Base-by-base conservation (phyloP, 2,329 filamentous ascomycete genomes). In the Cytospora piceicola region DNA sequence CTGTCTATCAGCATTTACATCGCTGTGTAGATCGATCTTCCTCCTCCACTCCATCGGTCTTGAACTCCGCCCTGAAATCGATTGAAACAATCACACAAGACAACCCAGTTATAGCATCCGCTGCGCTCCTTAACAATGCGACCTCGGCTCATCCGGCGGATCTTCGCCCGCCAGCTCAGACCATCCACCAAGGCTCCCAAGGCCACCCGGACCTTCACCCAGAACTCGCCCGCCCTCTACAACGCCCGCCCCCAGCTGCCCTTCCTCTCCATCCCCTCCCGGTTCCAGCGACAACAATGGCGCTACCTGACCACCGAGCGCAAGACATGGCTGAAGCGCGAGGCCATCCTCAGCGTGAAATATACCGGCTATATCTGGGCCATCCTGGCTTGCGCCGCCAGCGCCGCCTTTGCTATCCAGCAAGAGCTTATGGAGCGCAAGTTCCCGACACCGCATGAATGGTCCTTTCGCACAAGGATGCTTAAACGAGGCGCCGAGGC, bases 361-460 rank as follows among this genome's bases (percentile, higher is more conserved):
- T 92, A 87, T 75, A 88, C 85, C 0, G 72, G 83, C n/a, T 82
- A 86, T 32, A 76, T 91, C 51, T 94, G 88, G 83, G 84, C 87
- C 17, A 84, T 88, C 51, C 76, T 88, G 9, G 79, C 84, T 54
- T 84, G 90, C 66, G 77, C 88, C 52, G 79, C 86, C 49, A 79
- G 90, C 12, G 85, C 88, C 49, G 83, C 84, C 69, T 86, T 88
- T 69, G 89, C 89, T 20, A 74, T 93, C 42, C 83, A 90, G 73
- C 89, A 94, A 72, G 92, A 96, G 76, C 80, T 83, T 67, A 81
- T 92, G 54, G 93, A 97, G 78, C 84, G 89, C 57, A 81, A 85
- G 61, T 92, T 89, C 74, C 93, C 93, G 0, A 94, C 92, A 1
- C 94, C 94, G 1, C 84, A 86, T 30, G 94, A 96, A 75, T 97